Percentiles rank a stretch among this genome's conserved stretches.
Conservation (phyloP, 352 stramenopile genomes). For the Blastocystis sp. region DNA sequence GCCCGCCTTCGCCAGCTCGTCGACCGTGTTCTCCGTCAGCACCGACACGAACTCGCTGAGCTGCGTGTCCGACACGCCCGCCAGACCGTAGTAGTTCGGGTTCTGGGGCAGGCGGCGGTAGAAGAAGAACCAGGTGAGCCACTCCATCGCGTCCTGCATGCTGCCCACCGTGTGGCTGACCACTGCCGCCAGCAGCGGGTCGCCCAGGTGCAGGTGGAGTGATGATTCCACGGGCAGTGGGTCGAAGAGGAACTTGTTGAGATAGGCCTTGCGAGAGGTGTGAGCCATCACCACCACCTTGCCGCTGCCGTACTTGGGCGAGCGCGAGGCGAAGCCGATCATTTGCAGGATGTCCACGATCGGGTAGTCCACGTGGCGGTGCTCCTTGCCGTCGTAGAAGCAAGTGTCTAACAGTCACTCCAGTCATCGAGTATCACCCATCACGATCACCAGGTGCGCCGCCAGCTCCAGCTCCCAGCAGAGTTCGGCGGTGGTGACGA, state of each 20-base stretch:
- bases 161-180: constrained; percentile 83
- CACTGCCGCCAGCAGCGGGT: constrained; percentile 96
- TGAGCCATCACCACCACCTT: constrained; percentile 93
- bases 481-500: constrained; percentile 87
- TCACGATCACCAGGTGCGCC: constrained; percentile 91
- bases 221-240: constrained; percentile 93
- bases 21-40: constrained; percentile 75
- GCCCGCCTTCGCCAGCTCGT: constrained; percentile 52
- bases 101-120: constrained; percentile 91
- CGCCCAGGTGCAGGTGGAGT: constrained; percentile 82
- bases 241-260: constrained; percentile 94
- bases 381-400: constrained; percentile 87
- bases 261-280: constrained; percentile 96
- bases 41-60: constrained; percentile 78
- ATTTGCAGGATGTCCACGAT: constrained; percentile 98
- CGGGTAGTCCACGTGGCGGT: constrained; percentile 92
- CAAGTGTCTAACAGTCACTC: constrained; percentile 90
- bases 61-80: constrained; percentile 80
- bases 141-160: constrained; percentile 86
- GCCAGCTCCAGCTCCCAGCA: constrained; percentile 84
- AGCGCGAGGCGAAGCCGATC: constrained; percentile 86
- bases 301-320: constrained; percentile 88
- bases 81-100: constrained; percentile 88
- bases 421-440: constrained; percentile 78
- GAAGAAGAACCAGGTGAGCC: constrained; percentile 93